Base-by-base conservation (phyloP, 164 flowering plant species). In the Stephania japonica region DNA sequence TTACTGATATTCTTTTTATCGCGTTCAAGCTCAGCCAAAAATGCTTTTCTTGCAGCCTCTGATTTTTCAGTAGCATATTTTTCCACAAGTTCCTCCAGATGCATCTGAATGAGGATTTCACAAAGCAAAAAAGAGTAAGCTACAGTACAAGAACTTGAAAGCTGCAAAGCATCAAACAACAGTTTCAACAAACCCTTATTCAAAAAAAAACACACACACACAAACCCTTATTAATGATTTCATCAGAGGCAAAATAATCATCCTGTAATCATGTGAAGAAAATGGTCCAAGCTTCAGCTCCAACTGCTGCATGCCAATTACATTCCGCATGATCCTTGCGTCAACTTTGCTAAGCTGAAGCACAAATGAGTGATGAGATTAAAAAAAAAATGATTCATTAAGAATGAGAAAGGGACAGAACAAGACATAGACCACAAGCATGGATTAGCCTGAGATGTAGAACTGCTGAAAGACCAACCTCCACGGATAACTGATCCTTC, bases 41-140 rank as follows among this genome's bases (percentile, higher is more conserved):
- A 90, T 66, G 98, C 97, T 81, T 92, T 96, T 77, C 97, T 90
- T 62, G 94, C 97, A 73, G 99, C 98, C 84, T 96, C 99, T 78
- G 99, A 93, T 81, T 91, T 96, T 77, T 92, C 90, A 27, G 87
- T 91, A 56, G 97, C 99, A 86, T 93, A 90, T 83, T 87, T 93
- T 75, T 92, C 97, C 16, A 91, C 97, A 74, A 96, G 78, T 77
- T 90, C 92, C 84, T 93, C 99, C 81, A 96, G 81, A 75, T 82
- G 92, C 75, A 91, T 87, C 99, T 96, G 78, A 74, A 81, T 71
- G 71, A 76, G 18, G 79, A 47, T 12, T 72, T 74, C 12, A 4
- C 38, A 32, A 69, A 42, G 16, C 70, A 10, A 49, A 81, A 81
- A 63, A 18, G 70, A 69, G 1, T 59, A 59, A 59, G 25, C 23